Conservation (phyloP, 148 eudicot species). For the Vaccinium vitisidaea region DNA sequence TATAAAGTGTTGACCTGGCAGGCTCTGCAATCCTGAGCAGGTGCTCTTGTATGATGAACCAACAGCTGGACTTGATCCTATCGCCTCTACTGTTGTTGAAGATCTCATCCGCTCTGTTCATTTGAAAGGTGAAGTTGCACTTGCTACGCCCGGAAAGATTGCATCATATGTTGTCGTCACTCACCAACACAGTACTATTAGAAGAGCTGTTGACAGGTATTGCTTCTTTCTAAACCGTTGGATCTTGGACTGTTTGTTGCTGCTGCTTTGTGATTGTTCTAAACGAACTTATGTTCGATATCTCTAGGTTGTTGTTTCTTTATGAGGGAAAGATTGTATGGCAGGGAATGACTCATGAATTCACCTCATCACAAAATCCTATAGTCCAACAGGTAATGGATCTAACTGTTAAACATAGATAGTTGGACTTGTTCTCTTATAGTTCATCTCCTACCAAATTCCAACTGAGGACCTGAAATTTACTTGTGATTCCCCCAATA, state of each 20-base stretch:
- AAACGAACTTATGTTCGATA: slow-evolving; percentile 3
- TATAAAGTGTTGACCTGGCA: slow-evolving; percentile 2
- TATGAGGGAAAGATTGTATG: slow-evolving; percentile 83
- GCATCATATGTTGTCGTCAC: slow-evolving; percentile 85
- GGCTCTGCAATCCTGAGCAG: slow-evolving; percentile 33
- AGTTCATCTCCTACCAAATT: neutral
- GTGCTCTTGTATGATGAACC: slow-evolving; percentile 95
- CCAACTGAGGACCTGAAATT: neutral
- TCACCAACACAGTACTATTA: slow-evolving; percentile 94
- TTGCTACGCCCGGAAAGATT: slow-evolving; percentile 75
- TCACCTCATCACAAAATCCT: slow-evolving; percentile 72
- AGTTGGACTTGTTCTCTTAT: neutral
- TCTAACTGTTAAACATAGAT: neutral
- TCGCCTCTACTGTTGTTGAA: slow-evolving; percentile 97
- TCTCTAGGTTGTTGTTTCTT: slow-evolving; percentile 68
- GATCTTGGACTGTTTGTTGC: neutral
- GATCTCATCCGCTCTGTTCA: slow-evolving; percentile 97
- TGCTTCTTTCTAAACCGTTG: slow-evolving; percentile 8
- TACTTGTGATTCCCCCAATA: neutral
- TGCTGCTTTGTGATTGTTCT: neutral
- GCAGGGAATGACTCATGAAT: slow-evolving; percentile 93
- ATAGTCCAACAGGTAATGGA: slow-evolving; percentile 79
- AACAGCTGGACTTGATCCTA: slow-evolving; percentile 98
- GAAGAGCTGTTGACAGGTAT: slow-evolving; percentile 93
- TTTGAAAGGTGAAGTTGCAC: slow-evolving; percentile 67